Evolutionary conservation across 2,329 filamentous ascomycete species (phyloP).

Genomic region (Calycina herbarum): DNA sequence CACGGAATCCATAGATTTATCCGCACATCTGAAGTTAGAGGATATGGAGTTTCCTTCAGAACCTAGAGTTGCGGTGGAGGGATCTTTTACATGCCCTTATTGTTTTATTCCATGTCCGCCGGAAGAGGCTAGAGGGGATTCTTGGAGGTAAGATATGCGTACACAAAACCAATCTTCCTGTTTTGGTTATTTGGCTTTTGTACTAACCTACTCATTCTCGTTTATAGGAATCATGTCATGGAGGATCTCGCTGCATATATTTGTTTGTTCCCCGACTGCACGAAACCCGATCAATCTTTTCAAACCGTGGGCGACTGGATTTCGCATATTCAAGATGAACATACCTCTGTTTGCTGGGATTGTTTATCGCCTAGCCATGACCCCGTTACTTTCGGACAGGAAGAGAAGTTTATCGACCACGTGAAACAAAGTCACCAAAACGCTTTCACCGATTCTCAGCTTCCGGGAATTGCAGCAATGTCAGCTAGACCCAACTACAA

Average conservation of each 20-base stretch:
- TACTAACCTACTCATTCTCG: too few species aligned
- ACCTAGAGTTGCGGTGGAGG: not conserved
- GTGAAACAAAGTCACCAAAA: not conserved
- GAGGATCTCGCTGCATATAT: not conserved
- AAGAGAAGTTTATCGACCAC: not conserved
- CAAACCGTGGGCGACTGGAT: not conserved
- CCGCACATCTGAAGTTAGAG: too few species aligned
- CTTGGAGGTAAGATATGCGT: not conserved
- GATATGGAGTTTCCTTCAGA: not conserved
- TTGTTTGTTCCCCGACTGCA: not conserved
- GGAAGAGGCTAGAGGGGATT: not conserved
- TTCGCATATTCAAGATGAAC: not conserved
- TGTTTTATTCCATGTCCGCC: conserved; percentile 1
- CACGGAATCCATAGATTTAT: too few species aligned
- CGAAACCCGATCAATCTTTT: not conserved
- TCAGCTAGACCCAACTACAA: not conserved
- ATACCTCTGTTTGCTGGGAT: not conserved
- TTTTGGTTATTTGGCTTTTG: not conserved
- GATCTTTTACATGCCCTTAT: not conserved
- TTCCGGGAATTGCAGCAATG: not conserved
- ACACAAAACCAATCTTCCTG: not conserved
- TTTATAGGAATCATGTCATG: conserved; percentile 2
- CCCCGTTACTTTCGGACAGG: not conserved
- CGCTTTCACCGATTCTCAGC: not conserved
- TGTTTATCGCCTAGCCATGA: not conserved